Conservation (phyloP, 768 basidiomycete species). For the Clavaria fumosa region DNA sequence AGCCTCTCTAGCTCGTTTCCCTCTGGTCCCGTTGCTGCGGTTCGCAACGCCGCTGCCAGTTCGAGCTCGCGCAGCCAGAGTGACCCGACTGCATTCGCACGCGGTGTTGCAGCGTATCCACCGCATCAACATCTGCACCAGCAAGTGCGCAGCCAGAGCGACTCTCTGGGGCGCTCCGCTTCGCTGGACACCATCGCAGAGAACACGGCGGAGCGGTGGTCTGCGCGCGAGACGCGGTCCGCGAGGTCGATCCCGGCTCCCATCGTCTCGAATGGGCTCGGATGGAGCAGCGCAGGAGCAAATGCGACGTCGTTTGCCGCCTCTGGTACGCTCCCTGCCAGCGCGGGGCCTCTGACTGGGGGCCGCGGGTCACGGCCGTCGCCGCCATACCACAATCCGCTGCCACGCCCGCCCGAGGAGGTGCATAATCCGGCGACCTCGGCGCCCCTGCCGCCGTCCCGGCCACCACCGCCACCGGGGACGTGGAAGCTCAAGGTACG, state of each 20-base stretch:
- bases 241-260: no score
- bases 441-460: constrained; percentile 6
- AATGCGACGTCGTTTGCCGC: no score
- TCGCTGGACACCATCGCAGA: not conserved
- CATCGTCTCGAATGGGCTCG: no score
- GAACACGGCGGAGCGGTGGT: not conserved
- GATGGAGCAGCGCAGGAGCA: no score
- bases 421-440: constrained; percentile 9
- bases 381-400: constrained; percentile 14
- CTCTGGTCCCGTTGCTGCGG: no score
- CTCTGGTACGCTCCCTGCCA: no score
- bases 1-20: not conserved
- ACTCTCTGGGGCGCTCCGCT: not conserved
- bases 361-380: constrained; percentile 8
- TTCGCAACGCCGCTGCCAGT: no score
- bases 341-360: no score
- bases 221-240: not conserved
- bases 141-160: not conserved
- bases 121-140: no score
- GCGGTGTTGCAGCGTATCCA: no score
- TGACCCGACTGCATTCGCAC: no score
- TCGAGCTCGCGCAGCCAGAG: no score
- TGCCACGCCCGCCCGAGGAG: constrained; percentile 14
- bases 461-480: constrained; percentile 16
- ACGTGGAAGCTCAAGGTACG: constrained; percentile 24